phyloP scores from a whole-genome alignment of 2,329 filamentous ascomycete species.

The Trichoderma brevicompactum region DNA sequence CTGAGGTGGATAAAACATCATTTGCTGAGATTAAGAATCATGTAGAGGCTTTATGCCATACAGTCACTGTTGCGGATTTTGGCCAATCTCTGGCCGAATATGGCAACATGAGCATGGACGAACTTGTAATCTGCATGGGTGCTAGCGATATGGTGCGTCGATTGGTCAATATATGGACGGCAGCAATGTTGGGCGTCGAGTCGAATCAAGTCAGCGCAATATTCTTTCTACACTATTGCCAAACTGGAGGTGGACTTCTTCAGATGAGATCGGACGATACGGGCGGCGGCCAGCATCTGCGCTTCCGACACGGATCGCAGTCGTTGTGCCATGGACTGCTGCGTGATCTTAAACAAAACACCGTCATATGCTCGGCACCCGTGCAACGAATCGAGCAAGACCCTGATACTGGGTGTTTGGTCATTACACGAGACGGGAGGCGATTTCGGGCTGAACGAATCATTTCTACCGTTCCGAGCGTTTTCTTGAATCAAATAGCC shows the following conservation, averaged over 20 bases:
- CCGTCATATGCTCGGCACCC: not conserved
- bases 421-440: not conserved
- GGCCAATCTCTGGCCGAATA: not conserved
- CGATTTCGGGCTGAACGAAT: not conserved
- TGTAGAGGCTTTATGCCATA: constrained; percentile 4
- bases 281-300: constrained; percentile 1
- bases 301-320: constrained; percentile 5
- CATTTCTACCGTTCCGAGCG: constrained; percentile 1
- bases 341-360: constrained; percentile 37
- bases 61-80: not conserved
- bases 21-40: not conserved
- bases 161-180: constrained; percentile 18
- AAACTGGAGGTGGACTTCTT: constrained; percentile 2
- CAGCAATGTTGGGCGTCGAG: constrained; percentile 9
- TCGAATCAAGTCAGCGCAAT: constrained; percentile 9
- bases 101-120: constrained; percentile 13
- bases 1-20: not conserved
- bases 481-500: constrained; percentile 31
- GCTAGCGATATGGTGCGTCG: not conserved
- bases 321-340: not conserved
- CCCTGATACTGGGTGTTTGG: not conserved
- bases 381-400: constrained; percentile 3
- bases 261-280: constrained; percentile 14
- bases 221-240: constrained; percentile 19
- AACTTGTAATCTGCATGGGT: constrained; percentile 2